A percentile compares a stretch with the other conserved stretches of the same genome.
Evolutionary conservation across 1,284 basidiomycete species (phyloP).

Genomic region (Cryptococcus sp.): DNA sequence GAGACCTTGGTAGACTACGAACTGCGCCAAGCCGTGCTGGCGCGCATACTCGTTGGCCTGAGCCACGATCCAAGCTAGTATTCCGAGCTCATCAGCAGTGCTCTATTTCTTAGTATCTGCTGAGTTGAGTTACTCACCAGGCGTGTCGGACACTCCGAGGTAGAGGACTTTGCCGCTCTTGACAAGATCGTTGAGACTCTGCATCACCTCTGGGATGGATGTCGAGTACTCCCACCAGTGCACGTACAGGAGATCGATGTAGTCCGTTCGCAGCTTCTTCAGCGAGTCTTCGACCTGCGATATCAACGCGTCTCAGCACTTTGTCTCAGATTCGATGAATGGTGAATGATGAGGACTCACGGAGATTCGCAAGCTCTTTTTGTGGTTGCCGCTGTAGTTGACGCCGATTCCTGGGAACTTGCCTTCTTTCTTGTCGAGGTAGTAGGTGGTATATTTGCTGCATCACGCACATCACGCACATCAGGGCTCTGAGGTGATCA

Average conservation of each 20-base stretch:
- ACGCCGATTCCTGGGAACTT: conserved; percentile 22
- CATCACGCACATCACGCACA: neutral
- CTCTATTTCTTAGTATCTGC: neutral
- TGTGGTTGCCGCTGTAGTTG: conserved; percentile 52
- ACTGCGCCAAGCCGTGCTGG: conserved; percentile 58
- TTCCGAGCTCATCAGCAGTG: neutral
- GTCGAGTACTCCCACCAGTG: conserved; percentile 50
- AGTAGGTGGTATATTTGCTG: conserved; percentile 37
- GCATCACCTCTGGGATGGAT: conserved; percentile 56
- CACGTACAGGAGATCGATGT: conserved; percentile 53
- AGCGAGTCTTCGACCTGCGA: conserved; percentile 38
- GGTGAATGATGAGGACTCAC: conserved; percentile 14
- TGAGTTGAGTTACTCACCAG: conserved; percentile 26
- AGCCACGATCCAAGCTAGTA: conserved; percentile 58
- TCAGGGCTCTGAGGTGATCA: neutral
- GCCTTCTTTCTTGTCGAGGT: conserved; percentile 21
- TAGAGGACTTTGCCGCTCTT: conserved; percentile 54
- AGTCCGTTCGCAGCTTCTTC: conserved; percentile 54
- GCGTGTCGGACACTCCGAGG: conserved; percentile 56
- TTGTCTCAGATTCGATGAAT: neutral
- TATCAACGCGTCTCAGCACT: too few relatives aligned
- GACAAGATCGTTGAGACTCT: conserved; percentile 50
- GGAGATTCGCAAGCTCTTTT: conserved; percentile 35
- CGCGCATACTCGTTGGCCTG: conserved; percentile 60
- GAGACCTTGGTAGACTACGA: conserved; percentile 62